Percentiles rank a stretch among this genome's conserved stretches.
Evolutionary conservation across 2,329 filamentous ascomycete species (phyloP).

Genomic region (Diaporthe caulivora): DNA sequence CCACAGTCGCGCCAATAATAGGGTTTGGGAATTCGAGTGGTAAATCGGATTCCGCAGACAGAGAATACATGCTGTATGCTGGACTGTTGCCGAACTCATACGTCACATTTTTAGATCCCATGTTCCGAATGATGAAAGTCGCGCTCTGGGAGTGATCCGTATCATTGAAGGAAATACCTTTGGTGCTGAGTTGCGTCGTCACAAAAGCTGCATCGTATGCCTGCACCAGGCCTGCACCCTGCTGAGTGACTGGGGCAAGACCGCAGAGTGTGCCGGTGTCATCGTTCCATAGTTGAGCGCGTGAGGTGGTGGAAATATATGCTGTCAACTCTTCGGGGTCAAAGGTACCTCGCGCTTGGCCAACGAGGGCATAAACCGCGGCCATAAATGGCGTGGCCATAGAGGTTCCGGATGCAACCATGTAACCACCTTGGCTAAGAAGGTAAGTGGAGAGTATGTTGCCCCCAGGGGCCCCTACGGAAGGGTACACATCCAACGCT

Average conservation of each 20-base stretch:
- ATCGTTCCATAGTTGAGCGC: constrained; percentile 49
- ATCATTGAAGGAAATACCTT: constrained; percentile 59
- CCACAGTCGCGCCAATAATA: constrained; percentile 37
- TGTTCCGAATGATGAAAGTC: constrained; percentile 56
- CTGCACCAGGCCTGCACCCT: constrained; percentile 57
- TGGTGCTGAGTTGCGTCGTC: constrained; percentile 51
- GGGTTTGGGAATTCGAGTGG: constrained; percentile 28
- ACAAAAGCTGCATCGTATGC: constrained; percentile 55
- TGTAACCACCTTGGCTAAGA: constrained; percentile 59
- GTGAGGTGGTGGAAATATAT: constrained; percentile 41
- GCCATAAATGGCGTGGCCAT: constrained; percentile 68
- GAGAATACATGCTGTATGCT: constrained; percentile 54
- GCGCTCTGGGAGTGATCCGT: constrained; percentile 49
- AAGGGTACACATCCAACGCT: constrained; percentile 68
- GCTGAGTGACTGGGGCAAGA: constrained; percentile 54
- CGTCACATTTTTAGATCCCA: constrained; percentile 49
- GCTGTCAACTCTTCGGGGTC: constrained; percentile 19
- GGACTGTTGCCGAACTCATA: constrained; percentile 53
- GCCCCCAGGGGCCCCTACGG: constrained; percentile 68
- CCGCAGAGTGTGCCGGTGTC: constrained; percentile 39
- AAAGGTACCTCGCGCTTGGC: constrained; percentile 25
- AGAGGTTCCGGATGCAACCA: constrained; percentile 67
- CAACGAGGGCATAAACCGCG: constrained; percentile 35
- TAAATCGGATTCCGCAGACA: neutral
- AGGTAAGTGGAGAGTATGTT: constrained; percentile 71